These are phyloP conservation scores for Starmerella sp. DNA, from an alignment of 805 yeast species.

Conservation along the genomic window DNA sequence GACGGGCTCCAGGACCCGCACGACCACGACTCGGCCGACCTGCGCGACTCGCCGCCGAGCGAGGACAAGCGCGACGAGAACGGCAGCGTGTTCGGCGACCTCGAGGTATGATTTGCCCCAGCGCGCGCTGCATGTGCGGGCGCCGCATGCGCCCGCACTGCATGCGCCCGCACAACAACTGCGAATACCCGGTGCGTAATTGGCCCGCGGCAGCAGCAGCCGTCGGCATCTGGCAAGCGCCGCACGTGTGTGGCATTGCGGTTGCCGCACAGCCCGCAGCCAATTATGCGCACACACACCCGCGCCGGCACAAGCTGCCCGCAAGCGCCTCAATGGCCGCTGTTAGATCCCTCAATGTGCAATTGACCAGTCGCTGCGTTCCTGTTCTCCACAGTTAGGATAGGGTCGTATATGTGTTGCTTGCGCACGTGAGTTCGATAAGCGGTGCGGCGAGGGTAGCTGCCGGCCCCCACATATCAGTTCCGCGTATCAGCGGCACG, in stretches of 20 bases:
- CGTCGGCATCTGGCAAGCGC: too few species aligned
- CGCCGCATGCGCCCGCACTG: too few species aligned
- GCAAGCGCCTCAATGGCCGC: not conserved
- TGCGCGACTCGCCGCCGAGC: slow-evolving; percentile 9
- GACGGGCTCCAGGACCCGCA: slow-evolving; percentile 24
- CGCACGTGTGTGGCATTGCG: too few species aligned
- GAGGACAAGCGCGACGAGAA: not conserved
- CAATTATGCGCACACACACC: too few species aligned
- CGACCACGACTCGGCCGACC: slow-evolving; percentile 13
- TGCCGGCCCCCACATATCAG: not conserved
- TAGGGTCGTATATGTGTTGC: not conserved
- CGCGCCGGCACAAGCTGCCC: not conserved
- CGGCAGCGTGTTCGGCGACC: slow-evolving; percentile 30
- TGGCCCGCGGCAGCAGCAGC: too few species aligned
- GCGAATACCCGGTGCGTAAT: too few species aligned
- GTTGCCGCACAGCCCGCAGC: too few species aligned
- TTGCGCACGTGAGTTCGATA: slow-evolving; percentile 1
- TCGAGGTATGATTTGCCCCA: slow-evolving; percentile 25
- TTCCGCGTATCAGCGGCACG: too few species aligned
- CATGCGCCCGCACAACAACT: too few species aligned
- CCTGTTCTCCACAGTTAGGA: not conserved
- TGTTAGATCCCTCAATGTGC: not conserved
- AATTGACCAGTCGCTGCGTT: not conserved
- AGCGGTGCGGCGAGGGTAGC: slow-evolving; percentile 1
- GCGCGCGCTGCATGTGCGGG: too few species aligned